Evolutionary conservation across 257 asterid genomes (phyloP).

Genomic region (Petrea volubilis): DNA sequence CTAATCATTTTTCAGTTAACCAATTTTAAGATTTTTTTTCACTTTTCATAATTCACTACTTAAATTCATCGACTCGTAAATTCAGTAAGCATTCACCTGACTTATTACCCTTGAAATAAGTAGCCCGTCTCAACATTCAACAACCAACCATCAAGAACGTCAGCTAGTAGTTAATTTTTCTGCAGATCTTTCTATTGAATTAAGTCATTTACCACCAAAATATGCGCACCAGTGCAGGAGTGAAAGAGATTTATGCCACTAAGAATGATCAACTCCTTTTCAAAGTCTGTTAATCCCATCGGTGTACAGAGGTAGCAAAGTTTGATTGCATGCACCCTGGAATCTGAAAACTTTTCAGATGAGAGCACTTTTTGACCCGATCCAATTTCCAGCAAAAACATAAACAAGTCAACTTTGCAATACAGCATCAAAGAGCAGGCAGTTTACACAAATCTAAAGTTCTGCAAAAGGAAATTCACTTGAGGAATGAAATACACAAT

Average conservation of each 20-base stretch:
- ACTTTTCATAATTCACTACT: background rate
- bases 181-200: too few species aligned
- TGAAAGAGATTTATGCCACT: too few species aligned
- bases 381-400: constrained; percentile 1
- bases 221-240: too few species aligned
- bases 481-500: background rate
- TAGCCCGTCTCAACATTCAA: background rate
- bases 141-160: constrained; percentile 1
- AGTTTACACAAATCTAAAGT: background rate
- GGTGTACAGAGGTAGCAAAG: too few species aligned
- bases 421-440: background rate
- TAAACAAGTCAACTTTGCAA: background rate
- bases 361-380: background rate
- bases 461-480: background rate
- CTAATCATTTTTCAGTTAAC: background rate
- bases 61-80: background rate
- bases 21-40: background rate
- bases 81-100: background rate
- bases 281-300: too few species aligned
- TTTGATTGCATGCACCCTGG: too few species aligned
- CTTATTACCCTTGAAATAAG: background rate
- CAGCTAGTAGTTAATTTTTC: background rate
- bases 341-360: background rate
- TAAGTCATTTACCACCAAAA: background rate
- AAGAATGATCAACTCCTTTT: too few species aligned